These are phyloP conservation scores for Danielozyma ontarioensis DNA, from an alignment of 805 yeast species.

Conservation along the genomic window DNA sequence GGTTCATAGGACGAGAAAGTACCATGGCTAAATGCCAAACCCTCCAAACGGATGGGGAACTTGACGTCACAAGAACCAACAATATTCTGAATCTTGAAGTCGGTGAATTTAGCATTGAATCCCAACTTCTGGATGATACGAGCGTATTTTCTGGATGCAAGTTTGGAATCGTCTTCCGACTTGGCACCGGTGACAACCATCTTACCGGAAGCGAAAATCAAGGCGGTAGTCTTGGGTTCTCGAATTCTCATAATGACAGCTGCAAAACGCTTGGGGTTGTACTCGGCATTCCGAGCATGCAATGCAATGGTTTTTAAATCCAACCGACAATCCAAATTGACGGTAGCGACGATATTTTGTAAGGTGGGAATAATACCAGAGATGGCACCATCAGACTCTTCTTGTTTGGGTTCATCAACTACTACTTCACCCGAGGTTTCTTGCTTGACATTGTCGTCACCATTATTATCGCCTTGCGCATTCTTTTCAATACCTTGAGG, in stretches of 20 bases:
- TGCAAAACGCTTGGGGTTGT: conserved; percentile 97
- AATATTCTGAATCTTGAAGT: conserved; percentile 95
- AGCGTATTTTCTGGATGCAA: conserved; percentile 96
- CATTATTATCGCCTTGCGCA: conserved; percentile 14
- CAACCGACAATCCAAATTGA: conserved; percentile 89
- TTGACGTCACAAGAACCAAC: conserved; percentile 99
- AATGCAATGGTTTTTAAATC: conserved; percentile 96
- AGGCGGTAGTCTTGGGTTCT: conserved; percentile 97
- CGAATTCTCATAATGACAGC: conserved; percentile 99
- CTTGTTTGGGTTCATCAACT: conserved; percentile 35
- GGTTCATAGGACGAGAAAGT: conserved; percentile 98
- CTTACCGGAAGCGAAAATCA: conserved; percentile 96
- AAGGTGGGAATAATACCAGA: conserved; percentile 95
- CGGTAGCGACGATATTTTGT: conserved; percentile 96
- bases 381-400: conserved; percentile 65
- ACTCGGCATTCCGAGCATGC: conserved; percentile 98
- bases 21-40: conserved; percentile 96
- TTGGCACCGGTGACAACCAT: conserved; percentile 99
- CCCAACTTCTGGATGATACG: conserved; percentile 97
- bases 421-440: conserved; percentile 9
- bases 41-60: conserved; percentile 95
- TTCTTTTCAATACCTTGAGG: conserved; percentile 46
- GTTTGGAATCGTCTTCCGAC: conserved; percentile 96
- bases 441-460: conserved; percentile 5
- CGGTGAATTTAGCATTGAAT: conserved; percentile 95